Percentiles rank a stretch among this genome's conserved stretches.
Evolutionary conservation across 2,329 filamentous ascomycete genomes (phyloP).

Genomic region (Zasmidium citrigriseum): DNA sequence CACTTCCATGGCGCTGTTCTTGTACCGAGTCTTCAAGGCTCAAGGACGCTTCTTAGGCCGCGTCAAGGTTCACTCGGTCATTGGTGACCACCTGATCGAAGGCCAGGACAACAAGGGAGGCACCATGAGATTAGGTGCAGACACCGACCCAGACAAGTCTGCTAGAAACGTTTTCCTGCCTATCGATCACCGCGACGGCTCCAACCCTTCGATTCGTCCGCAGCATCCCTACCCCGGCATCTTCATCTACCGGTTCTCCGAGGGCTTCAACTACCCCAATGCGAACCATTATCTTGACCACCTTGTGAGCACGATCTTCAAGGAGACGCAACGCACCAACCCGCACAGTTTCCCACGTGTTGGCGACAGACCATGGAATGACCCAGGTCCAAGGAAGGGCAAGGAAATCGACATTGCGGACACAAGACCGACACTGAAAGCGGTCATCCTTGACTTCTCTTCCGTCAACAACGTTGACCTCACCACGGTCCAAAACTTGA

Average conservation of each 20-base stretch:
- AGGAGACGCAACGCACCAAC: conserved; percentile 74
- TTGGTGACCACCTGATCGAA: conserved; percentile 72
- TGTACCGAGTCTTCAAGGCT: conserved; percentile 82
- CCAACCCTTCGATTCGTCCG: conserved; percentile 81
- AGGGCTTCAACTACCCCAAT: conserved; percentile 96
- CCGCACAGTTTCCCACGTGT: conserved; percentile 60
- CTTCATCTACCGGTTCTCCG: conserved; percentile 92
- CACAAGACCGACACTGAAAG: conserved; percentile 70
- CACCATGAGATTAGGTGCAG: conserved; percentile 29
- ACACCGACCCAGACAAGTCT: conserved; percentile 49
- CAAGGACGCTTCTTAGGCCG: conserved; percentile 81
- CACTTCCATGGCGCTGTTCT: conserved; percentile 72
- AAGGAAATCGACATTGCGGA: conserved; percentile 49
- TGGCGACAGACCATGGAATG: conserved; percentile 88
- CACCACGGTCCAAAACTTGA: conserved; percentile 87
- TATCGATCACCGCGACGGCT: conserved; percentile 82
- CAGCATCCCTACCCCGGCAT: conserved; percentile 84
- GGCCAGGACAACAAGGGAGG: conserved; percentile 52
- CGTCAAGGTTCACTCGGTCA: conserved; percentile 80
- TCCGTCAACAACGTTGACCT: conserved; percentile 93
- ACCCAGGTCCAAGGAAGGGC: conserved; percentile 71
- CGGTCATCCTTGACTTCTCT: conserved; percentile 91
- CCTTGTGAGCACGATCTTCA: conserved; percentile 46
- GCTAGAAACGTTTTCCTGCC: conserved; percentile 83
- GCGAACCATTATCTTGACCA: conserved; percentile 85